Evolutionary conservation across 352 stramenopile genomes (phyloP), one percentile per base, ranked within the genome.

Genomic region (Globisporangium heterothallicum): DNA sequence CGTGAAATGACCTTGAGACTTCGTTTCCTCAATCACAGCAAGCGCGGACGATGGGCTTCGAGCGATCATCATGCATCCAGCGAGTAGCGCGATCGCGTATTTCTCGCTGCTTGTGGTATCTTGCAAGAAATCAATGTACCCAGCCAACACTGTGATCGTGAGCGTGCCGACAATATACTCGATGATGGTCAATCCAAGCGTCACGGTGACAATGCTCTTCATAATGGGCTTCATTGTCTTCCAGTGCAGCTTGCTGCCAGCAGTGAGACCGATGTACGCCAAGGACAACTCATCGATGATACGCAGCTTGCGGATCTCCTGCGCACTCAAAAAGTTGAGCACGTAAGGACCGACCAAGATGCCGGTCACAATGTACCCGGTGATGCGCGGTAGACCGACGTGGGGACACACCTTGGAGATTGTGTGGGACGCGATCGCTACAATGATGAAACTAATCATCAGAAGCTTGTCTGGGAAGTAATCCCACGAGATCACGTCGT

Each of bases 51-150:
- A 83, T 34, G 77, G 77, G 29, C 71, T 84, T 26, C 74, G 72
- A 18, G 77, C 77, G 53, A 84, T 81, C 77, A 86, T 85, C 72
- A 88, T 84, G 46, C 72, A 84, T 0, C 77, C 77, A 7, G 74
- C 74, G 6, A 88, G 61, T 38, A 86, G 44, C 2, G 77, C 73
- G 42, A 88, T 86, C 9, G 77, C 74, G 30, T 75, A 78, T 38
- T 71, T 75, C 53, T 87, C 73, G 9, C 64, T 78, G 42, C 72
- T 68, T 2, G 61, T 78, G 21, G 74, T 87, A 42, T 75, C 63
- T 42, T 85, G 69, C 24, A 87, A 30, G 42, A 87, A 87, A 36
- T 83, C 73, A 22, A 87, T 75, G 53, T 77, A 79, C 4, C 71
- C 68, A 0, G 71, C 69, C 4, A 87, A 58, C 25, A 82, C 73